Conservation (phyloP, 2,329 filamentous ascomycete genomes). For the Pezicula rhizophila region DNA sequence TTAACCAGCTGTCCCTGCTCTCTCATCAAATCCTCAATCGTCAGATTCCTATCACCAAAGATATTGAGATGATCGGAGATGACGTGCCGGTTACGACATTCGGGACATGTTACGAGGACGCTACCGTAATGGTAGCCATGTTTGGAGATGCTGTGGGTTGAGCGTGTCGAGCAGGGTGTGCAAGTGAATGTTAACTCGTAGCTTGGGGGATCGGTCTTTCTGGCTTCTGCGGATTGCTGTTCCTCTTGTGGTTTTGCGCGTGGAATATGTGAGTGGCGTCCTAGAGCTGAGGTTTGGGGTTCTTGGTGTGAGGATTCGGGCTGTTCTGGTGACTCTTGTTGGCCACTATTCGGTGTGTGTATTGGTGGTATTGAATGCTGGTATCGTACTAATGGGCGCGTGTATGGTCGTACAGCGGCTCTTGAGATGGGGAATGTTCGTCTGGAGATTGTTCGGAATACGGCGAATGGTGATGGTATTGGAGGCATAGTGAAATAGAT, state of each 20-base stretch:
- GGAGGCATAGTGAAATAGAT: background rate
- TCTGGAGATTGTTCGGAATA: background rate
- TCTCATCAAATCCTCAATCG: conserved; percentile 70
- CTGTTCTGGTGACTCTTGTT: background rate
- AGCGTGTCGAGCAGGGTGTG: conserved; percentile 73
- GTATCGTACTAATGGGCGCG: background rate
- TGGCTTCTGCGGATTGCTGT: background rate
- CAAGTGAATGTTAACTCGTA: conserved; percentile 93
- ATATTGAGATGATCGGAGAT: conserved; percentile 87
- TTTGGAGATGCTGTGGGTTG: conserved; percentile 81
- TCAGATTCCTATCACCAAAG: conserved; percentile 65
- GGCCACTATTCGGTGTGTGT: background rate
- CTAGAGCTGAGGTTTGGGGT: background rate
- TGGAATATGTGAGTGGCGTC: background rate
- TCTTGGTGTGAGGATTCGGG: background rate
- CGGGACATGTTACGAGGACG: conserved; percentile 80
- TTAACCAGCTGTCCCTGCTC: conserved; percentile 71
- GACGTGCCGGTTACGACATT: conserved; percentile 80
- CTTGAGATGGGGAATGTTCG: background rate
- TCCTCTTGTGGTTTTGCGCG: too few species aligned
- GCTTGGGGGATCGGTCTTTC: conserved; percentile 42
- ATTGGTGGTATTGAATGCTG: background rate
- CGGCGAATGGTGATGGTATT: background rate
- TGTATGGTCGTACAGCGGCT: background rate
- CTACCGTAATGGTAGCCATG: conserved; percentile 92